Percentiles rank a stretch among this genome's conserved stretches.
Evolutionary conservation across 148 eudicot species (phyloP).

Genomic region (Suaeda aralocaspica): DNA sequence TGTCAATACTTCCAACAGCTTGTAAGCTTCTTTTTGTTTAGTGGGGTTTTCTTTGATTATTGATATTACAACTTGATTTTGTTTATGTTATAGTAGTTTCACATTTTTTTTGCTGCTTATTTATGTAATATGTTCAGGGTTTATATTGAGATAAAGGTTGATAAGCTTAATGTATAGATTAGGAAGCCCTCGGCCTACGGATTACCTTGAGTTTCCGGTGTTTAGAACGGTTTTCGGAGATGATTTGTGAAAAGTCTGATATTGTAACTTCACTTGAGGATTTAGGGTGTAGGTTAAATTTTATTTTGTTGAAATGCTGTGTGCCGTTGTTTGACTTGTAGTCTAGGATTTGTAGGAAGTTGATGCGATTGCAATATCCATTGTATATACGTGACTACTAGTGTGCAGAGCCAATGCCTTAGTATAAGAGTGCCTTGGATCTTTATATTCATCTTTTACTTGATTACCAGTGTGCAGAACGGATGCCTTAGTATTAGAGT

Average conservation of each 20-base stretch:
- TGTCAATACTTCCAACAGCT: constrained; percentile 57
- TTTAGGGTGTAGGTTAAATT: neutral
- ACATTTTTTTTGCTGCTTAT: neutral
- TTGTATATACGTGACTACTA: neutral
- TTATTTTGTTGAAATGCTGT: neutral
- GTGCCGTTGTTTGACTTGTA: neutral
- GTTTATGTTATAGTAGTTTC: neutral
- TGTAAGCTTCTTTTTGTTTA: constrained; percentile 37
- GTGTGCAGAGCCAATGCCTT: neutral
- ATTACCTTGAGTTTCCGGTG: neutral
- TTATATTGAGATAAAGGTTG: neutral
- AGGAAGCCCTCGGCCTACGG: neutral
- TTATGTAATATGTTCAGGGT: no score
- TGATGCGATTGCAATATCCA: neutral
- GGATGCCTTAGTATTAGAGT: neutral
- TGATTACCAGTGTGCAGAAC: neutral
- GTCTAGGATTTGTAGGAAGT: neutral
- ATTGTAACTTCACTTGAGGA: neutral
- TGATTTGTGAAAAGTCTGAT: neutral
- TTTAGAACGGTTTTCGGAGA: neutral
- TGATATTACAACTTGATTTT: no score
- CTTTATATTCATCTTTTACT: neutral
- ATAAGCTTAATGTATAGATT: neutral
- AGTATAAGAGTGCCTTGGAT: neutral
- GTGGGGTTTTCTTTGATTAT: no score